These are phyloP conservation scores for Zopfia rhizophila DNA, from an alignment of 2,329 filamentous ascomycete species.

Conservation along the genomic window DNA sequence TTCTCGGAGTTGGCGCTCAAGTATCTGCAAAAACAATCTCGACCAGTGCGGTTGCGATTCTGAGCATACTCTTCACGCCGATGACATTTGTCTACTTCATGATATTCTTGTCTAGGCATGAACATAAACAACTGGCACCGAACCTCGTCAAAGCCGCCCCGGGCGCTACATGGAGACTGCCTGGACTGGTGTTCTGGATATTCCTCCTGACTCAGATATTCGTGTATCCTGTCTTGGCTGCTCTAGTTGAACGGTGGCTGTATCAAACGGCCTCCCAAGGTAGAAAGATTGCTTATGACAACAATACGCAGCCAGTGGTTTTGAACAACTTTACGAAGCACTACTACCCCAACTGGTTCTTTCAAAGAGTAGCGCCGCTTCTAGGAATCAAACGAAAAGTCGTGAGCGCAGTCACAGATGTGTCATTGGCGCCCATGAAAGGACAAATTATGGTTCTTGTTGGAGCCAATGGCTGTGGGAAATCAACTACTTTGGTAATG, in stretches of 20 bases:
- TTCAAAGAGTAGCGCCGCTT: conserved; percentile 53
- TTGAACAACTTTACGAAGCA: conserved; percentile 78
- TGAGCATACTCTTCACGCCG: conserved; percentile 80
- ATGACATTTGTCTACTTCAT: conserved; percentile 87
- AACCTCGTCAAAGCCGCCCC: conserved; percentile 71
- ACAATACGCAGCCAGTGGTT: conserved; percentile 65
- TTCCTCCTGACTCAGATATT: conserved; percentile 80
- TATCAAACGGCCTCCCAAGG: conserved; percentile 73
- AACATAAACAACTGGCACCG: conserved; percentile 67
- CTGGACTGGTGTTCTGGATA: conserved; percentile 78
- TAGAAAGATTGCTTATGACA: conserved; percentile 53
- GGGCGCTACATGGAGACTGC: conserved; percentile 66
- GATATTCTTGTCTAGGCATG: conserved; percentile 78
- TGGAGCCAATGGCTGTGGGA: conserved; percentile 87
- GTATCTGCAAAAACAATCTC: conserved; percentile 66
- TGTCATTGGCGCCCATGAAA: conserved; percentile 73
- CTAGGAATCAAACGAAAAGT: conserved; percentile 60
- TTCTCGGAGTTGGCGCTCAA: conserved; percentile 83
- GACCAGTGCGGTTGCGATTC: conserved; percentile 70
- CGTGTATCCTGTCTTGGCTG: conserved; percentile 77
- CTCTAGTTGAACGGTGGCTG: conserved; percentile 73
- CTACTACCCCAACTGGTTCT: conserved; percentile 72
- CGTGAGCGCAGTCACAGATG: conserved; percentile 77
- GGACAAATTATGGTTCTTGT: conserved; percentile 86
- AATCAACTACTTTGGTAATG: conserved; percentile 76